Percentiles rank a stretch among this genome's conserved stretches.
These are phyloP conservation scores for Mucor velutinosus DNA, from an alignment of 371 early-diverging fungal genomes.

Conservation along the genomic window DNA sequence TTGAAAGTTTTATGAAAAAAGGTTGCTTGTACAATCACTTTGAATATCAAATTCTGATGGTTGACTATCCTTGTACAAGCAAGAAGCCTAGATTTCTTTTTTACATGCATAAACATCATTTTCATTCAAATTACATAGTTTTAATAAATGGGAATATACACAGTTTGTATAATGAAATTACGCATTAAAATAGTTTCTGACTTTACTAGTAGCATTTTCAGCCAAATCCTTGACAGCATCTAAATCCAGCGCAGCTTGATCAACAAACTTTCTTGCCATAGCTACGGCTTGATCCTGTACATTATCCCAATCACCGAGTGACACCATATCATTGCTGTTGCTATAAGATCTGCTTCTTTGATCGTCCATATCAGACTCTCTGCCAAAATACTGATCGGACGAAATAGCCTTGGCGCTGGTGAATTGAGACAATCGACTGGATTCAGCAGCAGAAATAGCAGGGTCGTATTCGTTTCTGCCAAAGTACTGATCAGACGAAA, in stretches of 20 bases:
- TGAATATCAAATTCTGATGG: no score
- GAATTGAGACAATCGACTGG: conserved; percentile 70
- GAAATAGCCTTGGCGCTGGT: conserved; percentile 76
- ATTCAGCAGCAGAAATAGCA: conserved; percentile 64
- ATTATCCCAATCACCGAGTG: conserved; percentile 48
- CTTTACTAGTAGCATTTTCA: conserved; percentile 56
- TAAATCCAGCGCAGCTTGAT: conserved; percentile 77
- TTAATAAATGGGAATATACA: background rate
- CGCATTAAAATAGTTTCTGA: conserved; percentile 29
- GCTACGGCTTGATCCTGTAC: conserved; percentile 63
- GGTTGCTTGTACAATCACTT: no score
- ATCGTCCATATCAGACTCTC: conserved; percentile 53
- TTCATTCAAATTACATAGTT: no score
- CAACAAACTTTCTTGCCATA: conserved; percentile 70
- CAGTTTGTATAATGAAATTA: background rate
- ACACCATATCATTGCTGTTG: conserved; percentile 6
- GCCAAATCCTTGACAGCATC: conserved; percentile 73
- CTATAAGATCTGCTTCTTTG: conserved; percentile 5
- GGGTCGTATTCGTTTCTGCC: conserved; percentile 75
- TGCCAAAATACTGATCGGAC: conserved; percentile 81
- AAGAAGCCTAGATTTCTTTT: no score
- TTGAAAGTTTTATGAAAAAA: no score
- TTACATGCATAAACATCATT: no score
- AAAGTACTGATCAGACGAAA: conserved; percentile 92
- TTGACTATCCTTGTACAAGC: no score